Percentiles rank a stretch among this genome's conserved stretches.
phyloP scores from a whole-genome alignment of 352 stramenopile species.

The Globisporangium apiculatum region DNA sequence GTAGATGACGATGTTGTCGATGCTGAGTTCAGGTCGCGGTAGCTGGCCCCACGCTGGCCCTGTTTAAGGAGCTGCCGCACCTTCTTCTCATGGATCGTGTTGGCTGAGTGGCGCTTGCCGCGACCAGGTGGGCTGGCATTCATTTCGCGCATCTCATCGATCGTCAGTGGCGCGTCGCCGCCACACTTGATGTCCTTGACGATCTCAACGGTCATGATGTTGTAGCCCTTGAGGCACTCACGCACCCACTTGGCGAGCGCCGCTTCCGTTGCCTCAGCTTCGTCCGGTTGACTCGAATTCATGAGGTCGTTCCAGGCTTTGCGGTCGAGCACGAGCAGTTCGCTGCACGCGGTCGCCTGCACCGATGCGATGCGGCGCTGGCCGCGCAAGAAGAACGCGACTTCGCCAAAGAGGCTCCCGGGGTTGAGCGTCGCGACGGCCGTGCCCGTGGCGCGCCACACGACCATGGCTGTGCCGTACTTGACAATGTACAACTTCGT shows the following conservation, averaged over 20 bases:
- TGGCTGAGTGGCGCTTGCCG: slow-evolving; percentile 16
- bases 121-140: neutral
- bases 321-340: slow-evolving; percentile 49
- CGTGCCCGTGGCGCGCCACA: slow-evolving; percentile 61
- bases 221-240: slow-evolving; percentile 59
- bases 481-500: slow-evolving; percentile 75
- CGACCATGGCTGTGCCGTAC: slow-evolving; percentile 46
- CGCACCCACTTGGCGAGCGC: slow-evolving; percentile 47
- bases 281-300: slow-evolving; percentile 29
- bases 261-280: slow-evolving; percentile 30
- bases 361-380: slow-evolving; percentile 56
- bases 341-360: slow-evolving; percentile 52
- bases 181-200: slow-evolving; percentile 61
- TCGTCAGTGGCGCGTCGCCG: slow-evolving; percentile 23
- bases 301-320: slow-evolving; percentile 45
- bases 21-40: neutral
- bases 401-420: slow-evolving; percentile 64
- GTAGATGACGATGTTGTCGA: neutral
- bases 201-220: slow-evolving; percentile 64
- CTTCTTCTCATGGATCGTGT: slow-evolving; percentile 31
- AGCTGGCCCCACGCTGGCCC: slow-evolving; percentile 2
- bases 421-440: slow-evolving; percentile 48
- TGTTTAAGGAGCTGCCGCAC: slow-evolving; percentile 33
- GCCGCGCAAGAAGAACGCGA: slow-evolving; percentile 63
- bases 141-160: slow-evolving; percentile 24